A percentile compares a stretch with the other conserved stretches of the same genome.
Conservation (phyloP, 345 rosid species). For the Sisymbrium irio region DNA sequence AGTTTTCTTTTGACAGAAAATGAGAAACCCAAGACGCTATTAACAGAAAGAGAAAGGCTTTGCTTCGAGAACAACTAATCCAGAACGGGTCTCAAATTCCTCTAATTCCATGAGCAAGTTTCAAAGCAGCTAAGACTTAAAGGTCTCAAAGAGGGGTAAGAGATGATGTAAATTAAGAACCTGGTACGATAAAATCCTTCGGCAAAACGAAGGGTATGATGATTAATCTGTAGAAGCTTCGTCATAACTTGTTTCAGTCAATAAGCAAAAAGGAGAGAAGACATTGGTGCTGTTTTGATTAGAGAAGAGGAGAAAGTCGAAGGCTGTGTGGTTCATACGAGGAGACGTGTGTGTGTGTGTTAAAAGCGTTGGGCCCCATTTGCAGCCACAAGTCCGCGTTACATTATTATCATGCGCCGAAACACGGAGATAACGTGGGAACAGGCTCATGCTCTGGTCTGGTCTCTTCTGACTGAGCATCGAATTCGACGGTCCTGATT, state of each 20-base stretch:
- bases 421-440: conserved; percentile 10
- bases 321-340: conserved; percentile 7
- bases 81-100: not conserved
- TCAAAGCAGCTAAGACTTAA: not conserved
- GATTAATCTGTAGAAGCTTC: conserved; percentile 13
- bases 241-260: conserved; percentile 10
- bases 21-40: conserved; percentile 14
- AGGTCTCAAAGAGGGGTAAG: not conserved
- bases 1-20: not conserved
- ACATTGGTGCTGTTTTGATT: not conserved
- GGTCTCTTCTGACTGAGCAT: not conserved
- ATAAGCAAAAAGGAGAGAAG: conserved; percentile 6
- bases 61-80: not conserved
- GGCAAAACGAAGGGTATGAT: not conserved
- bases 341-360: conserved; percentile 14
- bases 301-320: not conserved
- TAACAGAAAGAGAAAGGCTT: conserved; percentile 16
- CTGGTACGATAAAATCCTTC: conserved; percentile 21
- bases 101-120: not conserved
- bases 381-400: conserved; percentile 7
- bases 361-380: conserved; percentile 9
- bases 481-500: not conserved
- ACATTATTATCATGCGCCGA: not conserved
- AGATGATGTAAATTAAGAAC: not conserved
- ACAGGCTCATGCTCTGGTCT: conserved; percentile 3